A percentile compares a stretch with the other conserved stretches of the same genome.
phyloP scores from a whole-genome alignment of 352 stramenopile genomes.

The Globisporangium echinulatum region DNA sequence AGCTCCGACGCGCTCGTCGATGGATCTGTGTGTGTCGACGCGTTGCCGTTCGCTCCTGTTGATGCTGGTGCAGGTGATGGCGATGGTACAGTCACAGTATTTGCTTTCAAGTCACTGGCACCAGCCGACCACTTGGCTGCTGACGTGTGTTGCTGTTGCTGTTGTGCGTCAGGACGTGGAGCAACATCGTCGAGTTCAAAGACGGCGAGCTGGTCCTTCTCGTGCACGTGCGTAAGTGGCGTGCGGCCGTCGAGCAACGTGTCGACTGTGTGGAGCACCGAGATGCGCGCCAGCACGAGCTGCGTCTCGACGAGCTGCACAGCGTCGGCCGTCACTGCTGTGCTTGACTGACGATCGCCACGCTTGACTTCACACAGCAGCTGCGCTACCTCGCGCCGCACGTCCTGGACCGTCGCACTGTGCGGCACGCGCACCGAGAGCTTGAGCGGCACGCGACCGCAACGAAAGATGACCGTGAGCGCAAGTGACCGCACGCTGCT shows the following conservation, averaged over 20 bases:
- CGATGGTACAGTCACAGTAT: not conserved
- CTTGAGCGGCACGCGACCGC: constrained; percentile 61
- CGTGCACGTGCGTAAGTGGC: constrained; percentile 62
- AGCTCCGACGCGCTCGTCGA: not conserved
- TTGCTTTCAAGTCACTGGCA: not conserved
- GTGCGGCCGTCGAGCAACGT: constrained; percentile 53
- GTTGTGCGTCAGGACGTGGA: not conserved
- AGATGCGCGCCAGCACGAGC: constrained; percentile 58
- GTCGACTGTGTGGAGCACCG: constrained; percentile 57
- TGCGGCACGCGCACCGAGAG: constrained; percentile 70
- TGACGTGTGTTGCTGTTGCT: not conserved
- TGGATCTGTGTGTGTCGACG: no score
- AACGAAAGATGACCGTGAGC: constrained; percentile 79
- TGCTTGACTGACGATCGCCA: not conserved
- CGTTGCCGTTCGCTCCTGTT: no score
- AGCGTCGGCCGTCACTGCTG: constrained; percentile 12
- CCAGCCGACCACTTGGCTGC: not conserved
- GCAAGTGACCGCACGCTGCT: constrained; percentile 68
- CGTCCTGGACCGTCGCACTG: constrained; percentile 49
- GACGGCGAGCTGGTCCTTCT: constrained; percentile 65
- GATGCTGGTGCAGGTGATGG: no score
- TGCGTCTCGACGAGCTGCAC: constrained; percentile 10
- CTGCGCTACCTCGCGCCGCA: constrained; percentile 49
- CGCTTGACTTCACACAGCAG: constrained; percentile 27
- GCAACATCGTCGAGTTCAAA: constrained; percentile 30